Conservation (phyloP, 495 filamentous ascomycete genomes). For the Penicillium egyptiacum region DNA sequence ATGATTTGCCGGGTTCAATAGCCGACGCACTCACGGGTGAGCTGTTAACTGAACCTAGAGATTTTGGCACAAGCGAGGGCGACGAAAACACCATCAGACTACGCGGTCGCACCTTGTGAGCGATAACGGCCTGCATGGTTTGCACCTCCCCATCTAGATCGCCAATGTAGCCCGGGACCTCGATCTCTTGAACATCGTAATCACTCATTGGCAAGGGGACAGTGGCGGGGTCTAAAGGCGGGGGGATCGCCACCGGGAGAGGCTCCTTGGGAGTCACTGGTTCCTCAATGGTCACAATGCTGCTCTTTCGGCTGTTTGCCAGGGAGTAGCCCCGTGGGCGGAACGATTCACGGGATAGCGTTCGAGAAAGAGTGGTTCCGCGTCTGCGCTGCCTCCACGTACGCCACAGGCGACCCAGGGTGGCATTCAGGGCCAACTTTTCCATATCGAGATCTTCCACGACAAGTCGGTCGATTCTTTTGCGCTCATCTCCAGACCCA, state of each 20-base stretch:
- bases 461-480: constrained; percentile 59
- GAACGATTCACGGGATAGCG: constrained; percentile 48
- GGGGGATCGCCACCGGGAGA: constrained; percentile 13
- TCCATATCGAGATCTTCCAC: constrained; percentile 94
- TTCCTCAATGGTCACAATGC: constrained; percentile 40
- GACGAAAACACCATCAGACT: constrained; percentile 59
- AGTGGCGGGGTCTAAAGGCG: constrained; percentile 47
- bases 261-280: constrained; percentile 28
- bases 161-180: constrained; percentile 61
- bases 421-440: constrained; percentile 83
- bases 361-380: constrained; percentile 37
- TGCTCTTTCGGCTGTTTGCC: constrained; percentile 40
- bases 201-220: constrained; percentile 66
- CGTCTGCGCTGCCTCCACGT: constrained; percentile 86
- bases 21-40: constrained; percentile 36
- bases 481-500: constrained; percentile 27
- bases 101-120: constrained; percentile 57
- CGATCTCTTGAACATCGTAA: constrained; percentile 72
- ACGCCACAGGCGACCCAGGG: constrained; percentile 87
- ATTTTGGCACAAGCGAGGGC: constrained; percentile 34
- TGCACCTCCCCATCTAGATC: constrained; percentile 60
- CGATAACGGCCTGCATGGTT: constrained; percentile 47
- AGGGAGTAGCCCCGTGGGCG: constrained; percentile 34
- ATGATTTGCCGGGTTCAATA: constrained; percentile 19
- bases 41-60: constrained; percentile 32